Conservation (phyloP, 2,329 filamentous ascomycete species). For the Aspergillus glaucus region DNA sequence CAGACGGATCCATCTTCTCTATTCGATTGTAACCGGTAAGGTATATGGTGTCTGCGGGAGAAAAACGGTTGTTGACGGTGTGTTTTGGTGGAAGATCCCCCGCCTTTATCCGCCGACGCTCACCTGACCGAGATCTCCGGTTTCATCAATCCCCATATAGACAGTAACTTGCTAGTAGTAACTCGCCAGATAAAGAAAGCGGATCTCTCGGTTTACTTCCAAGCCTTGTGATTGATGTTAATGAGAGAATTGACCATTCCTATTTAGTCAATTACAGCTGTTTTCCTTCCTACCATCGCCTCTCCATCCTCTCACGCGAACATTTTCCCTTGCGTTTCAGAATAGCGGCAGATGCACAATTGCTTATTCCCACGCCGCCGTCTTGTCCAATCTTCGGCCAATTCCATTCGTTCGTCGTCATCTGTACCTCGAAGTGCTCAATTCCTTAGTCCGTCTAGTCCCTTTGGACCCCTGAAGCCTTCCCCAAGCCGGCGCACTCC, state of each 20-base stretch:
- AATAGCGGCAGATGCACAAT: conserved; percentile 30
- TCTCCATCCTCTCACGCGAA: background rate
- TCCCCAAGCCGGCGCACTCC: conserved; percentile 14
- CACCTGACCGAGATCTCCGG: background rate
- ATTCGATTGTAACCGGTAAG: no score
- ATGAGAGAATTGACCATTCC: no score
- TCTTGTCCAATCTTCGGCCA: conserved; percentile 27
- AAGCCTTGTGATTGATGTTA: background rate
- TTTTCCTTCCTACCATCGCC: background rate
- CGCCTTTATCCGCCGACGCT: background rate
- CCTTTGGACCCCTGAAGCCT: background rate
- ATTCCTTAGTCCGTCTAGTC: background rate
- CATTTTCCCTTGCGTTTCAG: background rate
- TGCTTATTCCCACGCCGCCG: conserved; percentile 22
- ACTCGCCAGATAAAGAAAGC: no score
- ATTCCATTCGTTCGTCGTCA: conserved; percentile 13
- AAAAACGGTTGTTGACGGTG: background rate
- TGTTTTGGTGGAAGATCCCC: background rate
- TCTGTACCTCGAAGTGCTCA: conserved; percentile 7
- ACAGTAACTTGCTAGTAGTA: background rate
- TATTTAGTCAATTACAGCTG: no score
- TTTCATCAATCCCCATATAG: background rate
- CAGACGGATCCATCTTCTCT: conserved; percentile 22
- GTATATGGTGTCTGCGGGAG: background rate
- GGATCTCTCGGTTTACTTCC: background rate